Evolutionary conservation across 345 rosid genomes (phyloP).

Genomic region (Cochlearia excelsa): DNA sequence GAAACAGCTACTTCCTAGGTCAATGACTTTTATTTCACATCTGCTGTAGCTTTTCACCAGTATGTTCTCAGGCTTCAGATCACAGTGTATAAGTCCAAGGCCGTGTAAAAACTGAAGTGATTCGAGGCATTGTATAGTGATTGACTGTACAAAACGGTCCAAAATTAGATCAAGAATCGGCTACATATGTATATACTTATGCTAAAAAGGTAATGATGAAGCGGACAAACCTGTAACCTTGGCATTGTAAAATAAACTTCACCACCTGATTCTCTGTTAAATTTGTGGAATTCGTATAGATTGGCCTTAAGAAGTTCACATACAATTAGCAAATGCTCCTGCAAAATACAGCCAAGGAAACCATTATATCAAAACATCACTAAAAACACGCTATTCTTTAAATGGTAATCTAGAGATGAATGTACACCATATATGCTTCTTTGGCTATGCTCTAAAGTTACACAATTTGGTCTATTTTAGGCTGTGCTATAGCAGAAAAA

Average conservation of each 20-base stretch:
- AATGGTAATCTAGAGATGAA: not conserved
- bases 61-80: conserved; percentile 93
- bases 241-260: conserved; percentile 99
- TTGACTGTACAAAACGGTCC: conserved; percentile 64
- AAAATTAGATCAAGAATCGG: conserved; percentile 23
- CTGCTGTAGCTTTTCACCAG: conserved; percentile 96
- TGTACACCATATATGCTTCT: not conserved
- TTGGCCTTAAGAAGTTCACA: conserved; percentile 99
- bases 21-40: conserved; percentile 98
- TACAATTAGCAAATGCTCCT: conserved; percentile 98
- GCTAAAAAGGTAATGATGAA: conserved; percentile 28
- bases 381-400: not conserved
- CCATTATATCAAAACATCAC: conserved; percentile 9
- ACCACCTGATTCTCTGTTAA: conserved; percentile 98
- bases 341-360: conserved; percentile 31
- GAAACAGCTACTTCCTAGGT: conserved; percentile 99
- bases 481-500: conserved; percentile 1
- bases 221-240: conserved; percentile 80
- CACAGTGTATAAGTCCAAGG: conserved; percentile 97
- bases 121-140: conserved; percentile 93
- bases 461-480: not conserved
- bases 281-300: conserved; percentile 95
- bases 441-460: not conserved
- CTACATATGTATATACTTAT: conserved; percentile 4
- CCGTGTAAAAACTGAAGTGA: conserved; percentile 92